Evolutionary conservation across 306 rosid species (phyloP).

Genomic region (Sindora glabra): DNA sequence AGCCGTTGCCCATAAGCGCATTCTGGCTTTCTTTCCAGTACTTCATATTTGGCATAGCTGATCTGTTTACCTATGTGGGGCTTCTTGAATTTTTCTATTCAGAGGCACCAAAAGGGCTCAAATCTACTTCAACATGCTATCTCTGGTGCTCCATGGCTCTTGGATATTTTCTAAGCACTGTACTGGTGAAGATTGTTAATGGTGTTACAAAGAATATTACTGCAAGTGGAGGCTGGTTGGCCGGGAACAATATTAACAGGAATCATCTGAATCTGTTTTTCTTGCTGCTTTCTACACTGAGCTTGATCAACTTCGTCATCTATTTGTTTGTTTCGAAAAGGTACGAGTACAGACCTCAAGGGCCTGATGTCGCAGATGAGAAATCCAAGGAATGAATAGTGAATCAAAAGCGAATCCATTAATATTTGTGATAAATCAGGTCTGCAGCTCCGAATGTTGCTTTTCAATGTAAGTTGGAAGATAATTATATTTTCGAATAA

Average conservation of each 20-base stretch:
- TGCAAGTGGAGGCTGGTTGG: constrained; percentile 66
- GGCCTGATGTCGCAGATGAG: not conserved
- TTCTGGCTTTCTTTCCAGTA: constrained; percentile 87
- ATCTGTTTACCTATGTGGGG: constrained; percentile 83
- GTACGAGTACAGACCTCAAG: constrained; percentile 62
- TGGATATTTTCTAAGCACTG: constrained; percentile 73
- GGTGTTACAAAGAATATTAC: constrained; percentile 43
- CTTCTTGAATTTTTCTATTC: constrained; percentile 87
- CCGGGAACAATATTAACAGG: constrained; percentile 74
- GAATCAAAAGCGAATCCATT: no score
- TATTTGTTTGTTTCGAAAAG: constrained; percentile 59
- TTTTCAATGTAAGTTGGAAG: no score
- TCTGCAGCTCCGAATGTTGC: no score
- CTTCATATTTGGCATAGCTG: constrained; percentile 92
- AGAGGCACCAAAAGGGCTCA: constrained; percentile 68
- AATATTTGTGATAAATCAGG: no score
- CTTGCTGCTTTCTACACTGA: constrained; percentile 60
- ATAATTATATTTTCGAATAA: no score
- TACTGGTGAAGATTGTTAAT: constrained; percentile 66
- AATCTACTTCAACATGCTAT: constrained; percentile 80
- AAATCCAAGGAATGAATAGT: constrained; percentile 18
- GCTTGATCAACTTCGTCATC: constrained; percentile 58
- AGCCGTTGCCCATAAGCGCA: constrained; percentile 72
- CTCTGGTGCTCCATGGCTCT: constrained; percentile 89
- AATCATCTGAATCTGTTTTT: constrained; percentile 72